Evolutionary conservation across 352 stramenopile species (phyloP).

Genomic region (Phytopythium litorale): DNA sequence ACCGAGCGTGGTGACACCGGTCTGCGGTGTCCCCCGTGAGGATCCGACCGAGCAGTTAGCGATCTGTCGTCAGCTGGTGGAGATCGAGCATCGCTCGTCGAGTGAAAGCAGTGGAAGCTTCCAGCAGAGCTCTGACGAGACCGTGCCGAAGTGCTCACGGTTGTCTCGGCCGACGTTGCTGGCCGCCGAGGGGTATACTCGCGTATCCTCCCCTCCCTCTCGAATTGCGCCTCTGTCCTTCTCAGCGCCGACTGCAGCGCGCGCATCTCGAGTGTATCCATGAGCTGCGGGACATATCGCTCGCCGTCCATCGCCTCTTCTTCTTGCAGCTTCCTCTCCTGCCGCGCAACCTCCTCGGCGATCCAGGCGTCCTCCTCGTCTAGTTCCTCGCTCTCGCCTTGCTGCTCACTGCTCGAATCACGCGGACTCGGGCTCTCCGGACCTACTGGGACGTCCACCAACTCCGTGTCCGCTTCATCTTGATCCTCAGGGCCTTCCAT

Average conservation of each 20-base stretch:
- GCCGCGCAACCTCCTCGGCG: conserved; percentile 8
- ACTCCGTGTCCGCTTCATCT: not conserved
- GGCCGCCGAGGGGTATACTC: conserved; percentile 43
- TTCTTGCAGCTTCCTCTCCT: conserved; percentile 6
- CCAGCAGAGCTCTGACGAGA: not conserved
- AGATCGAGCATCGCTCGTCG: not conserved
- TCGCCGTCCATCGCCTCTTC: conserved; percentile 11
- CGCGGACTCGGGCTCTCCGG: not conserved
- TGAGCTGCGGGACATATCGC: conserved; percentile 43
- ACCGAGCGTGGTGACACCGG: not conserved
- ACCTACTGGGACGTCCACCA: not conserved
- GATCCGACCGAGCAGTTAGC: not conserved
- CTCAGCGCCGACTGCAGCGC: conserved; percentile 31
- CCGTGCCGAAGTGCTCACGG: not conserved
- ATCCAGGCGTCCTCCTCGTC: conserved; percentile 9
- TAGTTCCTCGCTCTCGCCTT: not conserved
- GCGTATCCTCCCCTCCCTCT: conserved; percentile 38
- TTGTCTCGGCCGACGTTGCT: not conserved
- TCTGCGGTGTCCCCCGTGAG: not conserved
- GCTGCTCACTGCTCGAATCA: not conserved
- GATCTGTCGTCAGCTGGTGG: not conserved
- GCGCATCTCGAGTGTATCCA: conserved; percentile 50
- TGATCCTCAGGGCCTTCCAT: not conserved
- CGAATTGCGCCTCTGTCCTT: conserved; percentile 34
- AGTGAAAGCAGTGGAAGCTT: not conserved